Evolutionary conservation across 164 flowering plant species (phyloP), one percentile per base, ranked within the genome.

Genomic region (Chimonanthus salicifolius): DNA sequence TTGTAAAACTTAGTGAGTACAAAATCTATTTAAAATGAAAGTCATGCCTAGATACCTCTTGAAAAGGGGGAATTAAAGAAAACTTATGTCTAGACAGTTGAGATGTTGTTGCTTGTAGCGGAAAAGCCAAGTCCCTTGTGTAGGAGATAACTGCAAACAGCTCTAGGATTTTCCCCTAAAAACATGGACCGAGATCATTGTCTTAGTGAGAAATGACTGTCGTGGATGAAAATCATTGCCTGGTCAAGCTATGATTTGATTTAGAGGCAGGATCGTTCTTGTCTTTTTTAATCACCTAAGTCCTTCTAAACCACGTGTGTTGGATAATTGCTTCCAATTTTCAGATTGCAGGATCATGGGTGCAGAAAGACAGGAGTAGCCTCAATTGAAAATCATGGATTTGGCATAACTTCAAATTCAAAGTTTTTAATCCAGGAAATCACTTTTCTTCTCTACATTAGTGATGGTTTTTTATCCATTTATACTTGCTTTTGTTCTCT

Each of bases 401-500:
- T 54, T 13, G 60, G 60, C 60, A 13, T 10, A 54, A 54, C 60
- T 66, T 13, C 6, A 7, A 45, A 66, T 33, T 44, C 49, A 44
- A 9, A 66, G 68, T 45, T 44, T 10, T 66, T 44, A 45, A 66
- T 66, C 46, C 68, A 11, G 68, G 49, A 13, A 44, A 45, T 46
- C 16, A 15, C 46, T 44, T 33, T 33, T 33, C 33, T 16, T 10
- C 46, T 66, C 11, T 20, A 63, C 33, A 20, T 7, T 9, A 18
- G 66, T 33, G 66, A 66, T 66, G 18, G 65, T 66, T 48, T 66
- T 44, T n/a, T n/a, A 66, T n/a, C 47, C 45, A 43, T 66, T 66
- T 66, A 18, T 8, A 62, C n/a, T 18, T 62, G 3, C 64, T 54
- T 54, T 54, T 8, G n/a, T 13, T 4, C 60, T 66, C 47, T 43